Base-by-base conservation (phyloP, 768 basidiomycete genomes). In the Clathrus columnatus region DNA sequence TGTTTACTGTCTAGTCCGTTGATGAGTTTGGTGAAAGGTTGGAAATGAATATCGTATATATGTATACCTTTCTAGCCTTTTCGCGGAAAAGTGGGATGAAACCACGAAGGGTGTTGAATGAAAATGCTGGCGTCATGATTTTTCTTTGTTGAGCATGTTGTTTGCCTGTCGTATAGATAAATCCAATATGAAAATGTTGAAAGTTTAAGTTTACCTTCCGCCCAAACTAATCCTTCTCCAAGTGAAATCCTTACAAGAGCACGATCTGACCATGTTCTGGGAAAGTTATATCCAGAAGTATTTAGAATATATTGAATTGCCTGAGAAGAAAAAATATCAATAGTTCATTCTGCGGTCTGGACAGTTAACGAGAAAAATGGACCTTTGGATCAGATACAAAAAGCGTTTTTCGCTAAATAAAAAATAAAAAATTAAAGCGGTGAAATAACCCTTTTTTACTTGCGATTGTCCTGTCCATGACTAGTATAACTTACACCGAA, bases 271-370 rank as follows among this genome's bases (percentile, higher is more conserved):
- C n/a, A 26, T 7, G 52, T 18, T 45, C 45, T 54, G 18, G 52
- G 42, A 54, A 62, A 68, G 46, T 60, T 61, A 42, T 66, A 67
- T 30, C 64, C 63, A 0, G 66, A 62, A 29, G 61, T 62, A 27
- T 68, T 62, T 14, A 64, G 60, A 42, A 66, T 63, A 52, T 65
- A 61, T 53, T 68, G 67, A 10, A 67, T 50, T 0, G 65, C 66
- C 59, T 67, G 36, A 2, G 51, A 46, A 47, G 11, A 26, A 8
- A 3, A 42, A 23, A n/a, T 54, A 11, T 45, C 2, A 23, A 26
- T 46, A 5, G 10, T 36, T 36, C 4, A 41, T 26, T 43, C 56
- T 1, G 44, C 44, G 4, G 56, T 30, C 45, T 43, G 14, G 58
- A 26, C 14, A 20, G 23, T 28, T n/a, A n/a, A n/a, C n/a, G n/a